phyloP scores from a whole-genome alignment of 768 basidiomycete species.

The Tylopilus vinaceipallidus region DNA sequence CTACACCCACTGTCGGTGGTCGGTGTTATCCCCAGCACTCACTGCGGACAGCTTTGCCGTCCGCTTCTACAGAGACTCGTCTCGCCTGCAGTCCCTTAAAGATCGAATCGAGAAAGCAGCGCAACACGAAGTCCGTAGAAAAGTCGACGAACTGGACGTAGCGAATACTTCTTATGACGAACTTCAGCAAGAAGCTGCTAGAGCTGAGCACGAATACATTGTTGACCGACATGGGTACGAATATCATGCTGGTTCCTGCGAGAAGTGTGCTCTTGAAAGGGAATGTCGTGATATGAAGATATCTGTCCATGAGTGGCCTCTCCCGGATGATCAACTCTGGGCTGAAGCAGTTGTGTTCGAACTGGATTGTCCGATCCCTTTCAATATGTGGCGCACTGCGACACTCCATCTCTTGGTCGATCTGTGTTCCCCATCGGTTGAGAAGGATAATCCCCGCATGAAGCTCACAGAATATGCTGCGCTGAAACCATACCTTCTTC shows the following conservation, averaged over 20 bases:
- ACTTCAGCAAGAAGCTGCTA: constrained; percentile 9
- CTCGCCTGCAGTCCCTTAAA: constrained; percentile 25
- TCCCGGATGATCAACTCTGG: constrained; percentile 28
- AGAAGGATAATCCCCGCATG: constrained; percentile 9
- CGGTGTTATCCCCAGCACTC: constrained; percentile 33
- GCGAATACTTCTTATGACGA: constrained; percentile 21
- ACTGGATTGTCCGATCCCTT: constrained; percentile 36
- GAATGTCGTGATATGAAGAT: constrained; percentile 30
- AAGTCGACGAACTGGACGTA: constrained; percentile 28
- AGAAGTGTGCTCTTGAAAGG: constrained; percentile 31
- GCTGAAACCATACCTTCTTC: constrained; percentile 10
- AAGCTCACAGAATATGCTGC: constrained; percentile 14
- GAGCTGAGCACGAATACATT: constrained; percentile 5
- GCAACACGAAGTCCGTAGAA: constrained; percentile 14
- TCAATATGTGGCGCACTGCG: constrained; percentile 43
- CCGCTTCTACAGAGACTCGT: constrained; percentile 34
- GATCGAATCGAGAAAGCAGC: constrained; percentile 32
- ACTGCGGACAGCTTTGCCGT: constrained; percentile 28
- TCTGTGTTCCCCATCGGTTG: constrained; percentile 25
- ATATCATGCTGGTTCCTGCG: constrained; percentile 13
- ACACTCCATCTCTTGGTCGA: constrained; percentile 41
- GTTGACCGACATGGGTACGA: neutral
- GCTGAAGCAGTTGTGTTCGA: constrained; percentile 42
- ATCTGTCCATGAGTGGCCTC: constrained; percentile 42
- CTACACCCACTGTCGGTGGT: constrained; percentile 20